Percentiles rank a stretch among this genome's conserved stretches.
phyloP scores from a whole-genome alignment of 2,329 filamentous ascomycete genomes.

The Parastagonospora nodorum region DNA sequence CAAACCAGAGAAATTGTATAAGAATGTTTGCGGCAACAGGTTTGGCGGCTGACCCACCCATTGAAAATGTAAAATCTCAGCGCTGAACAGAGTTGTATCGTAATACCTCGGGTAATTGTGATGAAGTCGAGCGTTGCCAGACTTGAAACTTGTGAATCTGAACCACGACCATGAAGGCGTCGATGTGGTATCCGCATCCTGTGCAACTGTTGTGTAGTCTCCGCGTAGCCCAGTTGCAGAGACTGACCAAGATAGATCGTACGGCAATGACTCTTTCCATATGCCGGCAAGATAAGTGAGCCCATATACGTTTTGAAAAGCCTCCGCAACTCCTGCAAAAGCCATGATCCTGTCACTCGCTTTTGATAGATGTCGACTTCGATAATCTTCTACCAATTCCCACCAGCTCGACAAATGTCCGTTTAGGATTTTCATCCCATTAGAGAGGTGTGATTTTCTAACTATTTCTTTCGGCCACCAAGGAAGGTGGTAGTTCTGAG shows the following conservation, averaged over 20 bases:
- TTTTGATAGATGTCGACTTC: background rate
- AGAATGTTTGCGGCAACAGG: no score
- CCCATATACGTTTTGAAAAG: background rate
- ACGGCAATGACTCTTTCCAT: conserved; percentile 4
- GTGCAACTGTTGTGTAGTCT: background rate
- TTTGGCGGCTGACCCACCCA: no score
- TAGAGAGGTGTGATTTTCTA: no score
- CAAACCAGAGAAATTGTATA: no score
- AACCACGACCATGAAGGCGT: conserved; percentile 1
- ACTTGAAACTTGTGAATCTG: background rate
- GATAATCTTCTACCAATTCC: conserved; percentile 8
- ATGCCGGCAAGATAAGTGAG: conserved; percentile 14
- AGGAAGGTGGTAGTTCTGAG: background rate
- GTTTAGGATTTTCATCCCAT: no score
- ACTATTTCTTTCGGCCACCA: background rate
- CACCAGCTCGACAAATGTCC: background rate
- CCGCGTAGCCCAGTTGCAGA: background rate
- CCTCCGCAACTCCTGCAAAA: conserved; percentile 9
- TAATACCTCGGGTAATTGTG: no score
- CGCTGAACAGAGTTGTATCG: no score
- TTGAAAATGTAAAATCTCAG: no score
- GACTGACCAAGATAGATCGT: conserved; percentile 6
- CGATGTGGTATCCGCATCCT: background rate
- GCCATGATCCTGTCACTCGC: conserved; percentile 10
- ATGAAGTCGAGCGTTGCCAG: no score